phyloP scores from a whole-genome alignment of 306 rosid species.

The Delonix regia region DNA sequence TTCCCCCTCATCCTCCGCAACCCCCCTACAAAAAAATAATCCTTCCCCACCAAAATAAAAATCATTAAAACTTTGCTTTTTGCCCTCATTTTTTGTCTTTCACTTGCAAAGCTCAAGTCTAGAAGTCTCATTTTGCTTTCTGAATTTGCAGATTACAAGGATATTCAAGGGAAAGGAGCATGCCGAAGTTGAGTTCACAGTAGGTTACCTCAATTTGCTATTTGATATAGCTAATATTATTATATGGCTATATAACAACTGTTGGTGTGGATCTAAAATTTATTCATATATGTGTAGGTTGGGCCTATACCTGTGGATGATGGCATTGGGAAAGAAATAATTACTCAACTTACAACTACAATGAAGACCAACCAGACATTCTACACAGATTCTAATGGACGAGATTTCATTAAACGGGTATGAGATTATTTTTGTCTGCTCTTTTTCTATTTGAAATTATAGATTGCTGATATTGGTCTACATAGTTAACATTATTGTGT shows the following conservation, averaged over 20 bases:
- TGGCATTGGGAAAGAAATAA: conserved; percentile 83
- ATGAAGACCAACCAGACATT: conserved; percentile 73
- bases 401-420: conserved; percentile 93
- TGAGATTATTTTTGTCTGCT: conserved; percentile 28
- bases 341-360: conserved; percentile 67
- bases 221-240: conserved; percentile 16
- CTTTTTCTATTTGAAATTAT: neutral
- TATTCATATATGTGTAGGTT: conserved; percentile 48
- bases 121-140: conserved; percentile 24
- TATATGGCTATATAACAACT: conserved; percentile 27
- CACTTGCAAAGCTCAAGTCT: conserved; percentile 1
- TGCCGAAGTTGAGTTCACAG: conserved; percentile 93
- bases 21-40: no score
- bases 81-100: conserved; percentile 3
- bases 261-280: conserved; percentile 23
- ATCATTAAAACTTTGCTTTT: neutral
- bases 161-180: conserved; percentile 85
- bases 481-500: neutral
- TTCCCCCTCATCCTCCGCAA: neutral
- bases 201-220: conserved; percentile 47
- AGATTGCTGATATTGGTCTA: conserved; percentile 21
- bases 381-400: conserved; percentile 93
- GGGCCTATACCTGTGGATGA: conserved; percentile 93
- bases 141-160: conserved; percentile 61
- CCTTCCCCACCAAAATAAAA: neutral